Evolutionary conservation across 1,284 basidiomycete species (phyloP).

Genomic region (Ganoderma lucidum): DNA sequence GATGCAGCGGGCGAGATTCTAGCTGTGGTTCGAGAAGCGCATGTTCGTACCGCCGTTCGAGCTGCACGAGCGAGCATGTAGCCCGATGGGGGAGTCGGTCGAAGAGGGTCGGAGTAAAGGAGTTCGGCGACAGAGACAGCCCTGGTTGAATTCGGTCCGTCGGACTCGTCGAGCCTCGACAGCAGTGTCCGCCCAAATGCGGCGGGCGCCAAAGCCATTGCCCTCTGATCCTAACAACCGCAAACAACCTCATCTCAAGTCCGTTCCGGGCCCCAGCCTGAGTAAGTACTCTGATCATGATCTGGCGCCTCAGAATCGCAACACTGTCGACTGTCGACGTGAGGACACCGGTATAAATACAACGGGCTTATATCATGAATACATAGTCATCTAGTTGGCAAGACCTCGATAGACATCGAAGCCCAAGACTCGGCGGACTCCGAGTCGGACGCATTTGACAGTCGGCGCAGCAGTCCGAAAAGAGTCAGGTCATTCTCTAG

Average conservation of each 20-base stretch:
- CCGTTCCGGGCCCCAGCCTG: too few relatives aligned
- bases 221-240: constrained; percentile 24
- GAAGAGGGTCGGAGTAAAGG: neutral
- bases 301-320: too few relatives aligned
- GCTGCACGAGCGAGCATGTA: constrained; percentile 33
- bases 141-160: neutral
- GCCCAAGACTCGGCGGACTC: too few relatives aligned
- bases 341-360: too few relatives aligned
- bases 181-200: neutral
- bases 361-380: too few relatives aligned
- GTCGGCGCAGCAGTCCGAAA: too few relatives aligned
- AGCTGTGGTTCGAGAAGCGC: constrained; percentile 1
- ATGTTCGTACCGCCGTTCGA: constrained; percentile 25
- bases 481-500: too few relatives aligned
- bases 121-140: neutral
- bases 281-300: too few relatives aligned
- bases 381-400: too few relatives aligned
- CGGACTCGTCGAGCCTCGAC: neutral
- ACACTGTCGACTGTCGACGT: too few relatives aligned
- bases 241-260: constrained; percentile 16
- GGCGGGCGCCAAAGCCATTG: constrained; percentile 25
- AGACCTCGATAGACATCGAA: too few relatives aligned
- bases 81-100: constrained; percentile 1
- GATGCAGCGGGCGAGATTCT: constrained; percentile 15
- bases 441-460: too few relatives aligned